phyloP scores from a whole-genome alignment of 225 moss, liverwort and hornwort species.

The Anthoceros angustus region DNA sequence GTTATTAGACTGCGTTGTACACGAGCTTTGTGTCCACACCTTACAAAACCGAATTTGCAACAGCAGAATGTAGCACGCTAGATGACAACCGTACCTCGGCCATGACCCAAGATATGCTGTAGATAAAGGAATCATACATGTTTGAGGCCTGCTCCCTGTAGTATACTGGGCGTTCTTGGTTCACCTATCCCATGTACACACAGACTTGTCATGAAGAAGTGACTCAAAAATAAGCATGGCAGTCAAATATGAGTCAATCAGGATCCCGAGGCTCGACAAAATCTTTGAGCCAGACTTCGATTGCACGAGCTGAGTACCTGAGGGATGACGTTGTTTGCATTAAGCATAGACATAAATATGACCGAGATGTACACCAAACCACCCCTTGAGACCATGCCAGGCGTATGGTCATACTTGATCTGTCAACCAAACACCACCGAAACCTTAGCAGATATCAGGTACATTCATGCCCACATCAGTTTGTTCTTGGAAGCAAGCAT shows the following conservation, averaged over 20 bases:
- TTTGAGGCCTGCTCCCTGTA: slow-evolving; percentile 68
- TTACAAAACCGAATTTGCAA: not conserved
- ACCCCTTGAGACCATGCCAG: slow-evolving; percentile 53
- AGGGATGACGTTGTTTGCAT: slow-evolving; percentile 72
- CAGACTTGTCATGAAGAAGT: not conserved
- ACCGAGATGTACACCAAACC: slow-evolving; percentile 73
- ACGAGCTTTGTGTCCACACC: not conserved
- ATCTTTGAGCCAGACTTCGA: not conserved
- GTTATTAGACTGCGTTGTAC: not conserved
- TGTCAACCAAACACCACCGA: slow-evolving; percentile 9
- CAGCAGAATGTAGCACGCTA: not conserved
- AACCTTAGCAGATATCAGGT: not conserved
- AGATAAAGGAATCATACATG: slow-evolving; percentile 60
- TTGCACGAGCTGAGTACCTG: slow-evolving; percentile 25
- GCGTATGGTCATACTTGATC: slow-evolving; percentile 54
- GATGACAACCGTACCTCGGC: slow-evolving; percentile 39
- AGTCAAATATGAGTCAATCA: not conserved
- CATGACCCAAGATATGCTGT: slow-evolving; percentile 59
- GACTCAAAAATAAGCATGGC: not conserved
- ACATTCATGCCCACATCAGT: not conserved
- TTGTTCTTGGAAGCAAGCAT: not conserved
- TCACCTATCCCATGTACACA: slow-evolving; percentile 21
- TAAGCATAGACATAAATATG: slow-evolving; percentile 70
- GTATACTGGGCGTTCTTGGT: slow-evolving; percentile 65
- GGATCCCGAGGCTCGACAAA: not conserved